Evolutionary conservation across 23 red algal genomes (phyloP), one percentile per base, ranked within the genome.

Genomic region (Pyropia yezoensis): DNA sequence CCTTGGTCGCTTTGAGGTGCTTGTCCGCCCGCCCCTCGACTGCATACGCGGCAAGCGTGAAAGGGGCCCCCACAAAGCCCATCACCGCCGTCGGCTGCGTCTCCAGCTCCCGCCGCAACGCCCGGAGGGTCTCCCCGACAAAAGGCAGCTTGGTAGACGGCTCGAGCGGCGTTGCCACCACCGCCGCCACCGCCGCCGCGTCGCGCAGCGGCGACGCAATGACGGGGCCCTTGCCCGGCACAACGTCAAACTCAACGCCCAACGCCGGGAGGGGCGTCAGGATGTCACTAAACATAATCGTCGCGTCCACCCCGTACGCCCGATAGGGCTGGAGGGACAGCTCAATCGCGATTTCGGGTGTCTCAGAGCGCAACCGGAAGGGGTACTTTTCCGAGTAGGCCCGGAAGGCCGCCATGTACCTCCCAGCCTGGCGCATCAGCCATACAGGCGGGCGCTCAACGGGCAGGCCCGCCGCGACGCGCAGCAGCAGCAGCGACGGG

Each of bases 391-490:
- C 81, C 22, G 63, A 74, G 39, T 82, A 95, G 17, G 49, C 65
- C 64, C 90, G 90, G 53, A 95, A 95, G 4, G 70, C 74, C 51
- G 63, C 27, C 90, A 95, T 95, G 76, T 95, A 95, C 56, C 90
- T 75, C 49, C 90, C 90, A 9, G 90, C 90, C 75, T 95, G 90
- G 45, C 90, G 80, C 90, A 95, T 95, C 66, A 95, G 63, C 90
- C 90, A 95, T 16, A 95, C 90, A 2, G 90, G 90, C 26, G 90
- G 90, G 5, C 90, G 74, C 0, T 68, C 30, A 25, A 95, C 80
- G 18, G 21, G 70, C 2, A 77, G 12, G 20, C 70, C 74, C 50
- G 73, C 82, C 20, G 82, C 75, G 64, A 70, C 80, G 63, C 82
- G 77, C 45, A 95, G 57, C 33, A 95, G 73, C 23, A 88, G 66